Evolutionary conservation across 2,329 filamentous ascomycete genomes (phyloP).

Genomic region (Aspergillus sp.): DNA sequence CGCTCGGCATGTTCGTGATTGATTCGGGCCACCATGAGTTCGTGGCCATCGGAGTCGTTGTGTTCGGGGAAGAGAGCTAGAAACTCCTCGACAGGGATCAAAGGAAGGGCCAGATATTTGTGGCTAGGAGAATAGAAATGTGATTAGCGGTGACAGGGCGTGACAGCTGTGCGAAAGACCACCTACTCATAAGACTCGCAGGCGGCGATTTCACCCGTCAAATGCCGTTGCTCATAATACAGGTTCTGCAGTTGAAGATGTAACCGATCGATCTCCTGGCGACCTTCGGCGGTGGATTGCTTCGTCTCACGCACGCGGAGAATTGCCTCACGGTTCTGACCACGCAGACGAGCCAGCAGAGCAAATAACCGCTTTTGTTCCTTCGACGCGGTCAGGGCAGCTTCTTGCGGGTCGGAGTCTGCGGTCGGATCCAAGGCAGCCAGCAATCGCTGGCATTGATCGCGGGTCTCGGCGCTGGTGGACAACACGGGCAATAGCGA

Average conservation of each 20-base stretch:
- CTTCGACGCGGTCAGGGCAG: slow-evolving; percentile 63
- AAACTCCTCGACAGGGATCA: slow-evolving; percentile 83
- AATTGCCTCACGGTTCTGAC: slow-evolving; percentile 78
- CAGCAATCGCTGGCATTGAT: slow-evolving; percentile 64
- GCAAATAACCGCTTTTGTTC: slow-evolving; percentile 79
- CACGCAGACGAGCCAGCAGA: slow-evolving; percentile 75
- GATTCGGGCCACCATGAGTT: slow-evolving; percentile 85
- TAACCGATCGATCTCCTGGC: slow-evolving; percentile 86
- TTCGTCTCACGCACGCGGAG: slow-evolving; percentile 84
- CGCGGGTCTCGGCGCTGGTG: slow-evolving; percentile 70
- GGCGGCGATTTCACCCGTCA: slow-evolving; percentile 83
- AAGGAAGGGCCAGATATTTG: slow-evolving; percentile 79
- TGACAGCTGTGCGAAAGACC: background rate
- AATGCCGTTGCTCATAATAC: slow-evolving; percentile 90
- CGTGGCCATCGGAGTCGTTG: slow-evolving; percentile 68
- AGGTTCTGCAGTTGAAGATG: slow-evolving; percentile 93
- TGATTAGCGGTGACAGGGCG: background rate
- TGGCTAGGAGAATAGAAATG: slow-evolving; percentile 48
- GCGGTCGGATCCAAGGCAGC: slow-evolving; percentile 56
- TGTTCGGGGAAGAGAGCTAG: slow-evolving; percentile 73
- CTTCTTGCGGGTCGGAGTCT: slow-evolving; percentile 46
- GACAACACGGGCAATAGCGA: slow-evolving; percentile 67
- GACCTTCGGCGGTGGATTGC: slow-evolving; percentile 76
- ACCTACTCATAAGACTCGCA: slow-evolving; percentile 90
- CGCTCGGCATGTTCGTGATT: slow-evolving; percentile 85